Evolutionary conservation across 805 yeast species (phyloP), one percentile per base, ranked within the genome.

Genomic region (Ogataea pilisensis): DNA sequence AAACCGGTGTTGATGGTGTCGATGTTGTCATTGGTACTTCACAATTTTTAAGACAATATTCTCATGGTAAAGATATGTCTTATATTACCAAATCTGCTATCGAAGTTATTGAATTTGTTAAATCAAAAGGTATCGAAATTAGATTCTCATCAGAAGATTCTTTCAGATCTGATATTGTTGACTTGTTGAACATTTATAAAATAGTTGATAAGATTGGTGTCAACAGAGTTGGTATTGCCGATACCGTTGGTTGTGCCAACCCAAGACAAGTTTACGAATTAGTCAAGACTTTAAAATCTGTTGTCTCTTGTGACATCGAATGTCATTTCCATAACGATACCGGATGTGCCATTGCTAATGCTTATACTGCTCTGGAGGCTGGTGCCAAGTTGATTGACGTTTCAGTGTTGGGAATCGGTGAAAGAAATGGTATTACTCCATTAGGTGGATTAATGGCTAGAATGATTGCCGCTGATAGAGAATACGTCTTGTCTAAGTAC

Each of bases 311-410:
- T 73, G 99, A 91, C 64, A 90, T 91, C 58, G 99, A 91, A 72
- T 87, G 96, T 66, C 99, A 91, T 67, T 93, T 91, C 86, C 99
- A 91, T 72, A 87, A 91, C 65, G 99, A 91, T 67, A 91, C 99
- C 26, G 99, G 99, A 49, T 93, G 98, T 73, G 96, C 99, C 51
- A 88, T 91, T 69, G 96, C 97, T 47, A 91, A 91, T 65, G 96
- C 99, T 26, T 93, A 93, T 77, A 88, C 97, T 43, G 98, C 98
- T 12, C 75, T 91, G 57, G 99, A 91, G 70, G 99, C 89, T 41
- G 99, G 99, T 59, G 99, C 99, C 53, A 81, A 80, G 60, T 78
- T 90, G 57, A 86, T 91, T 51, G 99, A 91, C 68, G 95, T 88
- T 34, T 85, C 96, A 12, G 98, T 91, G 14, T 78, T 91, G 56